Conservation (phyloP, 768 basidiomycete species). For the Termitomyces bulborhizus region DNA sequence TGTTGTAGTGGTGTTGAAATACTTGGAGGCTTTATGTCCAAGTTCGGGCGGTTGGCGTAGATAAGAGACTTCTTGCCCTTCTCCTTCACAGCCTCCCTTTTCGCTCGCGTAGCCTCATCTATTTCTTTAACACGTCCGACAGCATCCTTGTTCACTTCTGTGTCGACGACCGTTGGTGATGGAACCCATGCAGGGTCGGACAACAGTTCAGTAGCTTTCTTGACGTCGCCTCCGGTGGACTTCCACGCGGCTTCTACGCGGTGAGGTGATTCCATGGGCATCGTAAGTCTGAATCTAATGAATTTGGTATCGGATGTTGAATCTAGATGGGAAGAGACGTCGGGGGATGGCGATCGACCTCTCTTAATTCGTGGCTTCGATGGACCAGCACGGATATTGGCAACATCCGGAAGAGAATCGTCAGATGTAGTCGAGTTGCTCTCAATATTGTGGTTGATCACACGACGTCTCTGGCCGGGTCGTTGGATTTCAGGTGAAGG, state of each 20-base stretch:
- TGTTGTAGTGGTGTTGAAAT: slow-evolving; percentile 36
- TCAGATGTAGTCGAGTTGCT: slow-evolving; percentile 59
- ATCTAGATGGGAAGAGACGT: slow-evolving; percentile 21
- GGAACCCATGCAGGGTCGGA: slow-evolving; percentile 51
- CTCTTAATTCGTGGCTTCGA: slow-evolving; percentile 53
- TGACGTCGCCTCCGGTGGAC: slow-evolving; percentile 54
- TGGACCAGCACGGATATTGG: slow-evolving; percentile 33
- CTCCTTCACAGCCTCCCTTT: slow-evolving; percentile 58
- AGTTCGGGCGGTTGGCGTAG: slow-evolving; percentile 58
- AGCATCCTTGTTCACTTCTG: slow-evolving; percentile 24
- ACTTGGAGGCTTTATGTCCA: slow-evolving; percentile 35
- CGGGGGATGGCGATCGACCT: slow-evolving; percentile 32
- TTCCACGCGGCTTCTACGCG: slow-evolving; percentile 63
- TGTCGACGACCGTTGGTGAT: slow-evolving; percentile 20
- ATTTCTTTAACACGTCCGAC: slow-evolving; percentile 65
- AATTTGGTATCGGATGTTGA: slow-evolving; percentile 35
- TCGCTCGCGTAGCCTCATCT: slow-evolving; percentile 67
- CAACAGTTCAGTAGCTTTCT: slow-evolving; percentile 52
- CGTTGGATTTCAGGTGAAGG: slow-evolving; percentile 57
- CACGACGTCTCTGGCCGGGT: slow-evolving; percentile 43
- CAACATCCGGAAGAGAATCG: slow-evolving; percentile 53
- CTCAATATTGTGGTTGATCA: slow-evolving; percentile 28
- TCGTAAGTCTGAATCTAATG: slow-evolving; percentile 56
- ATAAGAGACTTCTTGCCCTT: slow-evolving; percentile 82
- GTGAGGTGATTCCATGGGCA: slow-evolving; percentile 40